Conservation (phyloP, 2,329 filamentous ascomycete species). For the Fusarium sp. region DNA sequence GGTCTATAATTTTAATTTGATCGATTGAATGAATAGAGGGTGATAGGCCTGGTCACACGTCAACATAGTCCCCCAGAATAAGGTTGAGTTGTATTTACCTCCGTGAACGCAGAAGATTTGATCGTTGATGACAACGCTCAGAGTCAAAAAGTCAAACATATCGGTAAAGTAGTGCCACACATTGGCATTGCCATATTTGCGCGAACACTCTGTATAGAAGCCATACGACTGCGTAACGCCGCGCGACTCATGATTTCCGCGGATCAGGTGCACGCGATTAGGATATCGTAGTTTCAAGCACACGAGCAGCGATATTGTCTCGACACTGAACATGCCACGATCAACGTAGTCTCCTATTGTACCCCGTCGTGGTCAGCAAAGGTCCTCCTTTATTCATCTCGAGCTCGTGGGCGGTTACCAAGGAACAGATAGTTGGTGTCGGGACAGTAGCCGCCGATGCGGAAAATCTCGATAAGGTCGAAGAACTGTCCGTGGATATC, state of each 20-base stretch:
- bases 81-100: conserved; percentile 58
- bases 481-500: conserved; percentile 99
- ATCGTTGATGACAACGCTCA: conserved; percentile 98
- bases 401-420: conserved; percentile 63
- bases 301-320: conserved; percentile 97
- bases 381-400: background rate
- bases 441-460: conserved; percentile 95
- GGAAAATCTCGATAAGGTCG: conserved; percentile 99
- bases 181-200: conserved; percentile 98
- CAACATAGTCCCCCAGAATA: background rate
- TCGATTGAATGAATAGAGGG: conserved; percentile 97
- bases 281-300: conserved; percentile 98
- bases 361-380: conserved; percentile 24
- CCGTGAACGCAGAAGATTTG: conserved; percentile 99
- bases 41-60: conserved; percentile 70
- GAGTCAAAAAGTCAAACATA: conserved; percentile 98
- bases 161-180: conserved; percentile 99
- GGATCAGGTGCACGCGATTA: conserved; percentile 92
- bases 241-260: conserved; percentile 97
- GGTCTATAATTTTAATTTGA: conserved; percentile 99
- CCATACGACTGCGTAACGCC: conserved; percentile 99
- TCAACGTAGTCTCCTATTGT: conserved; percentile 92
- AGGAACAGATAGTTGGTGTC: conserved; percentile 99
- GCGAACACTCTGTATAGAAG: conserved; percentile 97
- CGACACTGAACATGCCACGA: conserved; percentile 97